These are phyloP conservation scores for Trypanosoma cruzi DNA, from an alignment of 208 protist genomes.

Conservation along the genomic window DNA sequence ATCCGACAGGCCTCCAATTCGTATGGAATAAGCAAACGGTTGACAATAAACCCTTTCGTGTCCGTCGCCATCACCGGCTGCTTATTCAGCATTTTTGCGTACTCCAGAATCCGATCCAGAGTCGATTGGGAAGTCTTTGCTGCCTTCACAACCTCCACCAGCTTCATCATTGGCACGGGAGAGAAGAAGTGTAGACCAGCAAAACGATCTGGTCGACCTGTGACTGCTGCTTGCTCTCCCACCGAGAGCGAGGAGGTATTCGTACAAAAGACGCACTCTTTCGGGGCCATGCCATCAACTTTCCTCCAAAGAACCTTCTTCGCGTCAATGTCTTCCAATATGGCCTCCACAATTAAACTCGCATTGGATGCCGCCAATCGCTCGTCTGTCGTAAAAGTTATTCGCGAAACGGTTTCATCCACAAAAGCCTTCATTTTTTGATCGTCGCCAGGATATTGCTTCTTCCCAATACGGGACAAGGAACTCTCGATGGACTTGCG, in stretches of 20 bases:
- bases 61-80: conserved; percentile 68
- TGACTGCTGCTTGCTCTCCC: conserved; percentile 56
- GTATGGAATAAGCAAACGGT: conserved; percentile 88
- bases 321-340: conserved; percentile 61
- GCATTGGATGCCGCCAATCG: conserved; percentile 33
- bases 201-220: conserved; percentile 65
- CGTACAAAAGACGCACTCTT: conserved; percentile 78
- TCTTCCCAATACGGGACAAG: conserved; percentile 57
- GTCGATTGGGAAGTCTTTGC: conserved; percentile 52
- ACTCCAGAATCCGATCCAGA: conserved; percentile 47
- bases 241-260: conserved; percentile 88
- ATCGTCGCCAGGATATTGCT: conserved; percentile 53
- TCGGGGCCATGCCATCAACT: conserved; percentile 53
- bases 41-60: conserved; percentile 91
- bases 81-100: conserved; percentile 66
- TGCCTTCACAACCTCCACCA: conserved; percentile 86
- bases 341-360: conserved; percentile 69
- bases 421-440: conserved; percentile 48
- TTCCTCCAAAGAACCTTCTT: conserved; percentile 61
- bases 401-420: conserved; percentile 34
- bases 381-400: conserved; percentile 72
- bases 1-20: conserved; percentile 76
- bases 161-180: conserved; percentile 90
- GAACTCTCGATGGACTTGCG: conserved; percentile 54
- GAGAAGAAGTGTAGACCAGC: conserved; percentile 92